These are phyloP conservation scores for Aspergillus sp. DNA, from an alignment of 2,329 filamentous ascomycete species.

Conservation along the genomic window DNA sequence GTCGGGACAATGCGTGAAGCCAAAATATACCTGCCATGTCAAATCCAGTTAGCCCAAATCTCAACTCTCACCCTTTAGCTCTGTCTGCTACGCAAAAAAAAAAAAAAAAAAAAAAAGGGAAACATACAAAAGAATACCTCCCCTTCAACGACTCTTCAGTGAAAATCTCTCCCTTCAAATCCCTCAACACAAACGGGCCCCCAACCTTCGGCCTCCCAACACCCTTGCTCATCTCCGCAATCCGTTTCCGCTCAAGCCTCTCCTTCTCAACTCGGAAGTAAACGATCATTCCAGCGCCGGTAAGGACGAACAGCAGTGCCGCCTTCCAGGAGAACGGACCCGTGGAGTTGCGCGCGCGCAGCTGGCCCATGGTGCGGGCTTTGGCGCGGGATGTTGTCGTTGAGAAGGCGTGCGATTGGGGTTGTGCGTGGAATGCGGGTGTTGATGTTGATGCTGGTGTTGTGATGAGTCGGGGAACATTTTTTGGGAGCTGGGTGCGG, in stretches of 20 bases:
- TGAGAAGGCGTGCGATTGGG: constrained; percentile 23
- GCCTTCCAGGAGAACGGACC: constrained; percentile 89
- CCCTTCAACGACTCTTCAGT: constrained; percentile 81
- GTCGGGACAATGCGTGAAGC: constrained; percentile 96
- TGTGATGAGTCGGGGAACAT: not conserved
- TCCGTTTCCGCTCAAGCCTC: constrained; percentile 81
- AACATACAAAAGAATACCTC: constrained; percentile 62
- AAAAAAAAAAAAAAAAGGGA: not conserved
- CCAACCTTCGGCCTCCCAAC: constrained; percentile 92
- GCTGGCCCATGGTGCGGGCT: constrained; percentile 41
- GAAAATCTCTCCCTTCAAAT: constrained; percentile 77
- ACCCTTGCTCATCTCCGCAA: constrained; percentile 90
- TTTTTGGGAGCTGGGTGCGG: constrained; percentile 2
- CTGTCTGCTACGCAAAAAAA: not conserved
- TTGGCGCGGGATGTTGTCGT: constrained; percentile 25
- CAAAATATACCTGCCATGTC: constrained; percentile 78
- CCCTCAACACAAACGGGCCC: constrained; percentile 76
- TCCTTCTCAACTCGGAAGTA: constrained; percentile 95
- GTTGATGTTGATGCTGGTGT: not conserved
- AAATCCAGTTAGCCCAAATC: constrained; percentile 2
- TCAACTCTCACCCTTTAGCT: not conserved
- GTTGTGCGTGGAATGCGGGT: not conserved
- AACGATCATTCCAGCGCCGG: constrained; percentile 74
- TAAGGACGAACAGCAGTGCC: constrained; percentile 77
- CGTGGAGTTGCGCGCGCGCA: constrained; percentile 39